A percentile compares a stretch with the other conserved stretches of the same genome.
Evolutionary conservation across 23 red algal species (phyloP).

Genomic region (Gracilaria caudata): DNA sequence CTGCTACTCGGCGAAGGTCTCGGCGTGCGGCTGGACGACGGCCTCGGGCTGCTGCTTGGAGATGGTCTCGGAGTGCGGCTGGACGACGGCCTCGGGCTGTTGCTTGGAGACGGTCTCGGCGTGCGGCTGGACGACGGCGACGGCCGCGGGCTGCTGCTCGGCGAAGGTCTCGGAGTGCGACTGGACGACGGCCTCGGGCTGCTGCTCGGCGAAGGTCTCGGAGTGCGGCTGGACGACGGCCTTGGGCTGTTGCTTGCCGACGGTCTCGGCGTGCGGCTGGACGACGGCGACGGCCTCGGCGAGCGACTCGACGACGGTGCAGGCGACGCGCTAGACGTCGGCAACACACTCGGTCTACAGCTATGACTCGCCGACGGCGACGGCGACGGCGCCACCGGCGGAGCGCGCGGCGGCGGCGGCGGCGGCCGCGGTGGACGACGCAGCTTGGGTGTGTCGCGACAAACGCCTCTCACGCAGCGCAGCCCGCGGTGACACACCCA

Average conservation of each 20-base stretch:
- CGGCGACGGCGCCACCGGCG: neutral
- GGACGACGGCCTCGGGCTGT: constrained; percentile 9
- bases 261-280: constrained; percentile 1
- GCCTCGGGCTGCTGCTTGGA: neutral
- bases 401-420: neutral
- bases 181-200: constrained; percentile 3
- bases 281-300: constrained; percentile 6
- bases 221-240: neutral
- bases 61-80: neutral
- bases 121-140: constrained; percentile 17
- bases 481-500: neutral
- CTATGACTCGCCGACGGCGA: neutral
- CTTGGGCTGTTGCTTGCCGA: neutral
- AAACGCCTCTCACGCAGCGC: neutral
- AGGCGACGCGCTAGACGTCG: neutral
- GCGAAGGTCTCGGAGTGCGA: neutral
- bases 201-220: constrained; percentile 5
- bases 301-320: neutral
- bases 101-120: neutral
- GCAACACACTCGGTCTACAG: neutral
- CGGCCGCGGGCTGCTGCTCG: neutral
- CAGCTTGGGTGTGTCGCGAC: neutral
- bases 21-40: constrained; percentile 14
- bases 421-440: neutral
- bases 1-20: neutral